phyloP scores from a whole-genome alignment of 2,329 filamentous ascomycete genomes.

The Microdochium nivale region DNA sequence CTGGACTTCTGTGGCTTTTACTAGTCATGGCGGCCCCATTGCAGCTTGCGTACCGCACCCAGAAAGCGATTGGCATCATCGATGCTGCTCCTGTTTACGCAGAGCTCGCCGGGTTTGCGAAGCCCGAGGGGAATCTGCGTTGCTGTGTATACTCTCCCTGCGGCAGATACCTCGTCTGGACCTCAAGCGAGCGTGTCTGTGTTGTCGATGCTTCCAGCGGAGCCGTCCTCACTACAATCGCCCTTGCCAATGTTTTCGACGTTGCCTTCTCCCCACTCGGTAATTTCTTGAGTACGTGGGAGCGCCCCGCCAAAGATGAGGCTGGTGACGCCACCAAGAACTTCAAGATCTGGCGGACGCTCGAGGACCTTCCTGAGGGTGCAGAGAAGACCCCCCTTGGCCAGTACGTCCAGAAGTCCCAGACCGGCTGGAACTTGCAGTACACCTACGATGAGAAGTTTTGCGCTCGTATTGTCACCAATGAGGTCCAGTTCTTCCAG shows the following conservation, averaged over 20 bases:
- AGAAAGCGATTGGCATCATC: constrained; percentile 91
- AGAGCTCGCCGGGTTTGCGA: constrained; percentile 71
- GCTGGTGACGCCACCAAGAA: constrained; percentile 92
- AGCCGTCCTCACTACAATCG: constrained; percentile 63
- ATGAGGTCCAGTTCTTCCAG: constrained; percentile 96
- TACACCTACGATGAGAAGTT: constrained; percentile 91
- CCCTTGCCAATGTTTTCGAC: constrained; percentile 82
- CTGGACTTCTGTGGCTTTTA: constrained; percentile 64
- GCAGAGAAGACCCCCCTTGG: constrained; percentile 68
- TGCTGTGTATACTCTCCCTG: constrained; percentile 94
- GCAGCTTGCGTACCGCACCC: constrained; percentile 95
- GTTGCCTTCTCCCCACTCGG: constrained; percentile 88
- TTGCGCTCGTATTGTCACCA: constrained; percentile 88
- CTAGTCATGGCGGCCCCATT: constrained; percentile 89
- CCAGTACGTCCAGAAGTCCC: constrained; percentile 89
- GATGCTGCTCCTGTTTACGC: constrained; percentile 87
- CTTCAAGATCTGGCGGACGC: constrained; percentile 87
- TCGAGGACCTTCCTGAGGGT: constrained; percentile 56
- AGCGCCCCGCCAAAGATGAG: constrained; percentile 86
- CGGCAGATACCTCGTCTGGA: constrained; percentile 94
- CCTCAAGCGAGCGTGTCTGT: constrained; percentile 76
- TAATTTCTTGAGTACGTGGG: constrained; percentile 93
- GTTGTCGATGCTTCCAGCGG: constrained; percentile 77
- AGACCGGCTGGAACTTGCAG: constrained; percentile 94
- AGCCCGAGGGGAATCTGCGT: constrained; percentile 87